A percentile compares a stretch with the other conserved stretches of the same genome.
Conservation (phyloP, 306 rosid species). For the Glycine latifolia region DNA sequence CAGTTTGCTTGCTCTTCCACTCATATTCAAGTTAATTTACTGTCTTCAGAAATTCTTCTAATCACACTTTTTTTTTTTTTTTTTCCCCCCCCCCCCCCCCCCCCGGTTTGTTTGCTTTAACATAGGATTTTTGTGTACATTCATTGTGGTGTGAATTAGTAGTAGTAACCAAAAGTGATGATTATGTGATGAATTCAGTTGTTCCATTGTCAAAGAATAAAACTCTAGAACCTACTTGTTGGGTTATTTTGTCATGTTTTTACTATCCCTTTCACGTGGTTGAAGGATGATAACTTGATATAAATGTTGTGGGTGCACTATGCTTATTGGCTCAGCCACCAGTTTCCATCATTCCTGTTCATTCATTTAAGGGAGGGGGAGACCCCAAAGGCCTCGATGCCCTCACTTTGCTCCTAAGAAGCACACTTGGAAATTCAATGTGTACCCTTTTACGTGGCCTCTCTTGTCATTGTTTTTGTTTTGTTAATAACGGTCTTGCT, state of each 20-base stretch:
- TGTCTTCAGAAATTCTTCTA: conserved; percentile 60
- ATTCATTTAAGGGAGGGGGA: conserved; percentile 42
- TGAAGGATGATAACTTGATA: conserved; percentile 39
- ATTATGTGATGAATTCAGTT: conserved; percentile 68
- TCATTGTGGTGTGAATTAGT: conserved; percentile 70
- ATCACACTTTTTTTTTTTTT: conserved; percentile 38
- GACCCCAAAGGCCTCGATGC: conserved; percentile 32
- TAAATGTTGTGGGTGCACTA: conserved; percentile 49
- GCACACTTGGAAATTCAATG: conserved; percentile 10
- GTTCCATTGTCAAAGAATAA: conserved; percentile 63
- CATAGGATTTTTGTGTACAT: conserved; percentile 78
- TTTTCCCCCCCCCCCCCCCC: conserved; percentile 20
- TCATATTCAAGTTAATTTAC: conserved; percentile 61
- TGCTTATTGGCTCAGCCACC: conserved; percentile 30
- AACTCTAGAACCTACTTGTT: conserved; percentile 46
- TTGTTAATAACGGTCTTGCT: conserved; percentile 34
- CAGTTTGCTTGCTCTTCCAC: conserved; percentile 23
- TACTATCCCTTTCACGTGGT: conserved; percentile 38
- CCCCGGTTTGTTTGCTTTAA: conserved; percentile 46
- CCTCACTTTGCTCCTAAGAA: conserved; percentile 31
- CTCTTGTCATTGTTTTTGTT: not conserved
- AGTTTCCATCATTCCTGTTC: conserved; percentile 41
- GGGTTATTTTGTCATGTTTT: conserved; percentile 32
- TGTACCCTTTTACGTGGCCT: conserved; percentile 6
- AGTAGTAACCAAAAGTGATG: conserved; percentile 61